These are phyloP conservation scores for Ophiobolus disseminans DNA, from an alignment of 2,329 filamentous ascomycete genomes.

Conservation along the genomic window DNA sequence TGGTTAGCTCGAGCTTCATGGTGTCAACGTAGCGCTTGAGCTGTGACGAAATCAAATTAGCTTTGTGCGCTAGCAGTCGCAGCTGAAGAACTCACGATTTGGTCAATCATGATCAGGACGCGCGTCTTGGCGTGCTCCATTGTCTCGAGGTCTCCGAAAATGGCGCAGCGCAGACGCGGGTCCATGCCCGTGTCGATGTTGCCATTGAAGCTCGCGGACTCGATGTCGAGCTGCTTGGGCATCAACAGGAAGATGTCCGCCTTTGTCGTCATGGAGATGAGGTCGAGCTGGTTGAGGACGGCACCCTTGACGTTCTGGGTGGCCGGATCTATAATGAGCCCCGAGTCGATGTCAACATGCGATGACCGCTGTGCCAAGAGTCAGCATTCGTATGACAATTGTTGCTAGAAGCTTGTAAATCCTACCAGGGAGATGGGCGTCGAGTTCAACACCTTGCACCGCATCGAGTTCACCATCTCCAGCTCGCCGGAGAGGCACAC, in stretches of 20 bases:
- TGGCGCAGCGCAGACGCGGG: constrained; percentile 88
- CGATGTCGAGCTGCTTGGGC: constrained; percentile 81
- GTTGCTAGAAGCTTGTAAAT: constrained; percentile 13
- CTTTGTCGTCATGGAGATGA: constrained; percentile 85
- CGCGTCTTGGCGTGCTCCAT: constrained; percentile 97
- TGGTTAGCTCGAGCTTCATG: constrained; percentile 80
- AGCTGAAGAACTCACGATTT: constrained; percentile 68
- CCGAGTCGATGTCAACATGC: constrained; percentile 90
- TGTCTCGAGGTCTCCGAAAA: constrained; percentile 94
- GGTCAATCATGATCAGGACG: constrained; percentile 95
- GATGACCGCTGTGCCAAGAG: constrained; percentile 75
- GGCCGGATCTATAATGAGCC: constrained; percentile 81
- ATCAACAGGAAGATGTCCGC: constrained; percentile 96
- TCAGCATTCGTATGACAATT: constrained; percentile 30
- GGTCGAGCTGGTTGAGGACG: constrained; percentile 85
- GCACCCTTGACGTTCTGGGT: constrained; percentile 72
- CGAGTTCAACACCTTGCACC: constrained; percentile 87
- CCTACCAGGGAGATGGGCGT: constrained; percentile 91
- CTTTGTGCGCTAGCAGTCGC: constrained; percentile 28
- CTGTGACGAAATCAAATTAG: constrained; percentile 55
- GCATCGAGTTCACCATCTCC: constrained; percentile 86
- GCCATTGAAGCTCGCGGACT: constrained; percentile 78
- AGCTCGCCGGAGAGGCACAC: constrained; percentile 89
- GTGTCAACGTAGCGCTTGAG: constrained; percentile 78
- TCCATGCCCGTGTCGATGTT: constrained; percentile 79